Percentiles rank a stretch among this genome's conserved stretches.
These are phyloP conservation scores for Funneliformis caledonium DNA, from an alignment of 371 early-diverging fungal genomes.

Conservation along the genomic window DNA sequence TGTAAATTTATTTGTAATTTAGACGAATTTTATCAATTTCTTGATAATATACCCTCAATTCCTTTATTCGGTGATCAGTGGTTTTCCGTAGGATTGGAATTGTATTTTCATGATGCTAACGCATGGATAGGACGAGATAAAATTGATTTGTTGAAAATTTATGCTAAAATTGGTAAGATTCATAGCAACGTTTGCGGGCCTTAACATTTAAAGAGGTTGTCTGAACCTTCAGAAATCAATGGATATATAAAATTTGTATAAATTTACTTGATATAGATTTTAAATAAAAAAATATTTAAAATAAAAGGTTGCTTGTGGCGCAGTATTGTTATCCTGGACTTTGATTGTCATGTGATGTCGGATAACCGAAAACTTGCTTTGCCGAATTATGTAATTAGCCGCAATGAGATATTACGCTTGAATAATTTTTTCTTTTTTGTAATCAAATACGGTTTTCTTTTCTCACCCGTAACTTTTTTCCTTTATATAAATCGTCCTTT, in stretches of 20 bases:
- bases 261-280: too few species aligned
- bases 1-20: not conserved
- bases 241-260: too few species aligned
- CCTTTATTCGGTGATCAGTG: not conserved
- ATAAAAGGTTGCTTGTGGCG: too few species aligned
- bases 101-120: not conserved
- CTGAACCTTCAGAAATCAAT: too few species aligned
- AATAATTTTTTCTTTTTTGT: not conserved
- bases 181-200: not conserved
- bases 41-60: not conserved
- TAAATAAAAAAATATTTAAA: too few species aligned
- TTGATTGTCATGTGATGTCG: not conserved
- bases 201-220: too few species aligned
- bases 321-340: too few species aligned
- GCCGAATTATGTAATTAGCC: not conserved
- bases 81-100: not conserved
- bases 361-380: not conserved
- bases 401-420: not conserved
- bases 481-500: too few species aligned
- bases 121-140: not conserved
- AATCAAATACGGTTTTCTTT: too few species aligned
- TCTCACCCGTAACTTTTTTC: too few species aligned
- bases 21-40: not conserved
- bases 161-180: not conserved
- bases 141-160: not conserved